These are phyloP conservation scores for Tolypocladium cylindrosporum DNA, from an alignment of 2,329 filamentous ascomycete genomes.

Conservation along the genomic window DNA sequence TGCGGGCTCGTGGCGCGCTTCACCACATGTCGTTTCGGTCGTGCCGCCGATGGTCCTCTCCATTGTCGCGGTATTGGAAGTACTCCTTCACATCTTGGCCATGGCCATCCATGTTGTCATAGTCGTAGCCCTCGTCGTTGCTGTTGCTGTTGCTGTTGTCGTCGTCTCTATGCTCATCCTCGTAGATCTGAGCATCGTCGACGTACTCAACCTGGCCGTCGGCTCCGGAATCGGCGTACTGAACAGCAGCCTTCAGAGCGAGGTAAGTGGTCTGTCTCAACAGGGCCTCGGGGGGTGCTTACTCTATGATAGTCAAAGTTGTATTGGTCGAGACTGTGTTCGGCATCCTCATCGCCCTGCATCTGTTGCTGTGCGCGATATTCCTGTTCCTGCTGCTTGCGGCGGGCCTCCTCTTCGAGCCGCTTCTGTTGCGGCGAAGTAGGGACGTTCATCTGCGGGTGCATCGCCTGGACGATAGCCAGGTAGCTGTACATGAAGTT, in stretches of 20 bases:
- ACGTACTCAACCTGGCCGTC: conserved; percentile 38
- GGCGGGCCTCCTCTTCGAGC: conserved; percentile 43
- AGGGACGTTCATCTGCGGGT: conserved; percentile 89
- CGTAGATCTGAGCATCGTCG: conserved; percentile 42
- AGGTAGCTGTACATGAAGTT: conserved; percentile 99
- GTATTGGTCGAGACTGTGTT: conserved; percentile 39
- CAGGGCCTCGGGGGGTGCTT: conserved; percentile 12
- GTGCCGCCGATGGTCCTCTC: conserved; percentile 22
- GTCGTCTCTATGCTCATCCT: conserved; percentile 38
- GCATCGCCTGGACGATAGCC: conserved; percentile 97
- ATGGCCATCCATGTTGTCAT: conserved; percentile 27
- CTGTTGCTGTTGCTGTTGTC: conserved; percentile 15
- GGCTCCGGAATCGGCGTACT: conserved; percentile 34
- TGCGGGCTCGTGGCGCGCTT: conserved; percentile 9
- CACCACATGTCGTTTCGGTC: conserved; percentile 34
- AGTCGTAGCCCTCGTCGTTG: conserved; percentile 24
- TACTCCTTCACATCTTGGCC: conserved; percentile 30
- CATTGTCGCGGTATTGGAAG: conserved; percentile 26
- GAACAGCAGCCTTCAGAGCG: conserved; percentile 26
- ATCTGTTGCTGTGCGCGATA: conserved; percentile 35
- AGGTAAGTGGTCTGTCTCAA: conserved; percentile 3
- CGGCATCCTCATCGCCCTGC: conserved; percentile 33
- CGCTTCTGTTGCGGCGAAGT: conserved; percentile 65
- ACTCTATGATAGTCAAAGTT: conserved; percentile 45
- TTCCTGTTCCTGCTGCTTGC: conserved; percentile 39